A percentile compares a stretch with the other conserved stretches of the same genome.
phyloP scores from a whole-genome alignment of 2,329 filamentous ascomycete genomes.

The Colletotrichum sp. region DNA sequence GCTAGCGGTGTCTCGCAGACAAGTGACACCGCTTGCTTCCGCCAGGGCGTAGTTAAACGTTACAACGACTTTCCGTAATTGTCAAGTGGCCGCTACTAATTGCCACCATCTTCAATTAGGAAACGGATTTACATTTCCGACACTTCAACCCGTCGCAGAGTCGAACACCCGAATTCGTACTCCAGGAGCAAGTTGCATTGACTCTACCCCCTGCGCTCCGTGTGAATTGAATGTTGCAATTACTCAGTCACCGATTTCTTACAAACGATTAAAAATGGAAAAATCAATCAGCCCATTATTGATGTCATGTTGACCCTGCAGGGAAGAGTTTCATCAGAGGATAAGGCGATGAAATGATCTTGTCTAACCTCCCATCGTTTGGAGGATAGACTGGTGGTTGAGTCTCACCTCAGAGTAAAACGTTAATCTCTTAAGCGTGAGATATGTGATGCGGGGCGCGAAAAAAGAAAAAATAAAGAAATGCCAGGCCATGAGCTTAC shows the following conservation, averaged over 20 bases:
- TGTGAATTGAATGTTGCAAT: neutral
- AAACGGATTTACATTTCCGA: neutral
- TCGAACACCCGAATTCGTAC: neutral
- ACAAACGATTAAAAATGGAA: neutral
- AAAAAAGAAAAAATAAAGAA: neutral
- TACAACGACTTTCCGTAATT: neutral
- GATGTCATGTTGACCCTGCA: neutral
- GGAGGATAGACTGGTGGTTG: neutral
- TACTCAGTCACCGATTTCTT: neutral
- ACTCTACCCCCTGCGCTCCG: neutral
- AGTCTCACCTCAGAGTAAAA: neutral
- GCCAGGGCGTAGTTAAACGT: neutral
- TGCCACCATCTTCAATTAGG: neutral
- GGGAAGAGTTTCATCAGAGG: neutral
- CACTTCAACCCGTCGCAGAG: neutral
- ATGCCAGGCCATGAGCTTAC: neutral
- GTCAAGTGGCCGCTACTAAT: neutral
- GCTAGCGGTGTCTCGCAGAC: neutral
- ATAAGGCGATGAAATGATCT: neutral
- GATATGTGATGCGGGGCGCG: neutral
- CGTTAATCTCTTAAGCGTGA: neutral
- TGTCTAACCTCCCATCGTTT: neutral
- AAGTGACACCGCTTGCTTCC: neutral
- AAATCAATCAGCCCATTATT: neutral
- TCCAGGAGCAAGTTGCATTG: neutral